A percentile compares a stretch with the other conserved stretches of the same genome.
Conservation (phyloP, 768 basidiomycete species). For the Rhizopogon sp. region DNA sequence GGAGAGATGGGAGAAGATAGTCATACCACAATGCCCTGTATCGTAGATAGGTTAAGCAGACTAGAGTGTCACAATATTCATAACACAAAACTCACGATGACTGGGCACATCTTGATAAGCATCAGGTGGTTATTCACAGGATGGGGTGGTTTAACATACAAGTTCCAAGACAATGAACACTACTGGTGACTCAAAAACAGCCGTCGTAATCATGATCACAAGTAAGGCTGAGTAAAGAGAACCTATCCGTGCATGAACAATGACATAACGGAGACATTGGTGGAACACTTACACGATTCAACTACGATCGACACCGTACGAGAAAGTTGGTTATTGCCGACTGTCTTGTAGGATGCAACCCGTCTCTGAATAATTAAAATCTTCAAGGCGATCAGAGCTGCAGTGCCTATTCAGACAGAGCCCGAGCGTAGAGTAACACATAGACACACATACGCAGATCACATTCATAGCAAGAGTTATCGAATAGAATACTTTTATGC, state of each 20-base stretch:
- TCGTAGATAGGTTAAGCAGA: neutral
- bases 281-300: constrained; percentile 10
- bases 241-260: constrained; percentile 2
- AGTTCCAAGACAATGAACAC: constrained; percentile 11
- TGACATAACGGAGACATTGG: neutral
- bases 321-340: constrained; percentile 1
- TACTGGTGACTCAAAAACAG: constrained; percentile 3
- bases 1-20: neutral
- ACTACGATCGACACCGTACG: constrained; percentile 11
- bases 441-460: constrained; percentile 19
- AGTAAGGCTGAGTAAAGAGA: constrained; percentile 13
- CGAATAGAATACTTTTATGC: constrained; percentile 19
- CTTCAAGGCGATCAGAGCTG: constrained; percentile 18
- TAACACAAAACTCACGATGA: constrained; percentile 8
- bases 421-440: neutral
- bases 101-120: constrained; percentile 4
- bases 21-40: constrained; percentile 14
- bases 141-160: neutral
- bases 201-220: constrained; percentile 13
- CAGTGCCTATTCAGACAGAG: neutral
- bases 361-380: constrained; percentile 17
- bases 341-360: constrained; percentile 2
- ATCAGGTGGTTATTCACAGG: neutral
- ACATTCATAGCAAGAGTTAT: constrained; percentile 18
- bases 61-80: neutral